These are phyloP conservation scores for Entomortierella beljakovae DNA, from an alignment of 192 early-diverging fungal genomes.

Conservation along the genomic window DNA sequence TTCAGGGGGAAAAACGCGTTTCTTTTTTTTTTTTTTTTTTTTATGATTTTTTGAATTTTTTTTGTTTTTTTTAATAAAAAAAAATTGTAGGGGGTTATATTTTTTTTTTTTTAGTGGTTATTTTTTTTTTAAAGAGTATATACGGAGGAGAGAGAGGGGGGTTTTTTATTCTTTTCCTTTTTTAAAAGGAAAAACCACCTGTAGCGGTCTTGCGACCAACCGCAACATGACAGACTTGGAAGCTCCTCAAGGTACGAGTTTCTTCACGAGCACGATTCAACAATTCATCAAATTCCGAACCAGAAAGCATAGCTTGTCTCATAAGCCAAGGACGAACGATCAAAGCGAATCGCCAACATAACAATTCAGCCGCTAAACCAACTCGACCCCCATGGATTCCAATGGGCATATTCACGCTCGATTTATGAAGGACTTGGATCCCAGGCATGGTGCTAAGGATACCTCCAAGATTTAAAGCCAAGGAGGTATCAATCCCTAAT, in stretches of 20 bases:
- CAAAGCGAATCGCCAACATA: slow-evolving; percentile 33
- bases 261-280: slow-evolving; percentile 42
- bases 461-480: slow-evolving; percentile 46
- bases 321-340: slow-evolving; percentile 48
- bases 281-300: slow-evolving; percentile 44
- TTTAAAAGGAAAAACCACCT: background rate
- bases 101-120: too few species aligned
- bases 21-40: too few species aligned
- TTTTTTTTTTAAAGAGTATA: too few species aligned
- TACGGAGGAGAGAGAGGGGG: too few species aligned
- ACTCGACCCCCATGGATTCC: slow-evolving; percentile 47
- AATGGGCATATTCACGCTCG: slow-evolving; percentile 46
- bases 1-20: too few species aligned
- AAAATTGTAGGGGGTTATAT: too few species aligned
- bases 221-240: slow-evolving; percentile 44
- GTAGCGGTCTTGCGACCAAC: slow-evolving; percentile 36
- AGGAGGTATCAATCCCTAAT: slow-evolving; percentile 44
- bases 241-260: slow-evolving; percentile 42
- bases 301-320: slow-evolving; percentile 51
- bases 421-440: slow-evolving; percentile 34
- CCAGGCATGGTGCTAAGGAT: slow-evolving; percentile 49
- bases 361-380: slow-evolving; percentile 34
- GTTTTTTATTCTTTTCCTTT: too few species aligned
- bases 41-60: too few species aligned
- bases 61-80: too few species aligned